Conservation (phyloP, 2,329 filamentous ascomycete species). For the Teratosphaeriaceae sp. region DNA sequence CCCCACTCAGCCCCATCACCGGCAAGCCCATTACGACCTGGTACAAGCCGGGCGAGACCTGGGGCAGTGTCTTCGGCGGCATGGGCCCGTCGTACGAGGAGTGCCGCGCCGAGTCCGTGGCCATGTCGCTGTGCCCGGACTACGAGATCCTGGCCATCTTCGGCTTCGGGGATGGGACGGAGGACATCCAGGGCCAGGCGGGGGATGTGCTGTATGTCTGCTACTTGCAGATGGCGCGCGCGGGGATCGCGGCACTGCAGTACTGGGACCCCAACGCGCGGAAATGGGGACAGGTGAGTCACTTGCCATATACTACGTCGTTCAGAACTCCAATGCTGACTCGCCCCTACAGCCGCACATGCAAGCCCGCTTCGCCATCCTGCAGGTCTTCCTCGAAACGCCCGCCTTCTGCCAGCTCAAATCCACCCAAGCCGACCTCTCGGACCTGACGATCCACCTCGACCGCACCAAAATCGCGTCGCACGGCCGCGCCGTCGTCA, state of each 20-base stretch:
- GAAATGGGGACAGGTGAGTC: conserved; percentile 72
- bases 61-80: conserved; percentile 85
- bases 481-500: conserved; percentile 74
- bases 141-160: conserved; percentile 87
- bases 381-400: conserved; percentile 76
- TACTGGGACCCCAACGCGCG: conserved; percentile 88
- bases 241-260: conserved; percentile 81
- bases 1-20: conserved; percentile 73
- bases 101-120: conserved; percentile 88
- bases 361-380: conserved; percentile 72
- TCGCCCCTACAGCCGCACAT: conserved; percentile 3
- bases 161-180: conserved; percentile 72
- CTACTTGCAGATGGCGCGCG: conserved; percentile 90
- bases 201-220: conserved; percentile 82
- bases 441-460: conserved; percentile 73
- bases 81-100: conserved; percentile 89
- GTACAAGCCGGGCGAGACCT: conserved; percentile 94
- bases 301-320: conserved; percentile 13
- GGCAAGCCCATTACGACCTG: conserved; percentile 72
- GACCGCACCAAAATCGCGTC: conserved; percentile 83
- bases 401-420: conserved; percentile 79
- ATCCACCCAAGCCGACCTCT: conserved; percentile 60
- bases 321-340: not conserved
- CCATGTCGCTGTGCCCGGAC: conserved; percentile 85
- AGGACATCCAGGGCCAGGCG: conserved; percentile 66